Evolutionary conservation across 176 grass and related monocot genomes (phyloP), one percentile per base, ranked within the genome.

Genomic region (Miscanthus lutarioriparius): DNA sequence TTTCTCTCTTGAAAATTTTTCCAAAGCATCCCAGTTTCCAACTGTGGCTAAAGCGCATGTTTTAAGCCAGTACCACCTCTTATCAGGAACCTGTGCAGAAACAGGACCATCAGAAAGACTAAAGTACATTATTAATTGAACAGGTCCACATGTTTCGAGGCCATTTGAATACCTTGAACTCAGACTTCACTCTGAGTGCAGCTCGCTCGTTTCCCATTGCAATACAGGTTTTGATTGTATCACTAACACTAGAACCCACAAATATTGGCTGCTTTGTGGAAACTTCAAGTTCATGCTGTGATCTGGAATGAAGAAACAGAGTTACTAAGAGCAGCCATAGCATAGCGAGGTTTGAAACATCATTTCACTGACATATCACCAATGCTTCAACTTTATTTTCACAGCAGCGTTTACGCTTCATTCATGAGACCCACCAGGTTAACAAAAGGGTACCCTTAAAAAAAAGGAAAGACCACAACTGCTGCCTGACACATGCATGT

Each of bases 31-130:
- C 93, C 93, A 99, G 67, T 99, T 94, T 65, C 96, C 91, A 70
- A 96, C 93, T 22, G 96, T 99, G 82, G 96, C 91, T 47, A 99
- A 84, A 84, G 96, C 96, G 86, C 92, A 99, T 32, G 96, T 85
- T 89, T 99, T 99, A 54, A 99, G 88, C 96, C 91, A 96, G 84
- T 99, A 99, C 96, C 93, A 99, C 78, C 96, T 93, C 82, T 99
- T 99, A 87, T 99, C 96, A 87, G 96, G 94, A 89, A 99, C 91
- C 96, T 99, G 53, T 30, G 81, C 69, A 83, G 70, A 74, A 59
- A 43, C 54, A 85, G n/a, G 23, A 30, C 33, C 19, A 47, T 74
- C 35, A 87, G 65, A 83, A 70, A 80, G 26, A 64, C 22, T 11
- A 80, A 19, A 75, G 76, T 28, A 35, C 20, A 83, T 69, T 17